Evolutionary conservation across 345 rosid genomes (phyloP).

Genomic region (Noccaea bulbosa): DNA sequence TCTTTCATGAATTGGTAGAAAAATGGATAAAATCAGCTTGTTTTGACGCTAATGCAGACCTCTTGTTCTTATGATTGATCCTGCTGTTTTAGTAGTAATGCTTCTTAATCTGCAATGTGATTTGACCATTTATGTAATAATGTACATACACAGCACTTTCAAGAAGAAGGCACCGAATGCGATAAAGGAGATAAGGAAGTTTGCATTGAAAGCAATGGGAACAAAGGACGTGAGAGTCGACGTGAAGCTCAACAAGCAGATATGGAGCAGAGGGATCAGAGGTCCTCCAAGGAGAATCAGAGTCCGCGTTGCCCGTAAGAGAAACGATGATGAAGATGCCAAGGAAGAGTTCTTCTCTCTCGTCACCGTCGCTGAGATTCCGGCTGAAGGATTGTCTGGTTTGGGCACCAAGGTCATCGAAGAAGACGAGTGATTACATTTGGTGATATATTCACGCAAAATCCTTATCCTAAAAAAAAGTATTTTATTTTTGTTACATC

Average conservation of each 20-base stretch:
- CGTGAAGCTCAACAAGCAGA: conserved; percentile 65
- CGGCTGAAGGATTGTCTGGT: conserved; percentile 56
- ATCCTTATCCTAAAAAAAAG: neutral
- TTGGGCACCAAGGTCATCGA: conserved; percentile 62
- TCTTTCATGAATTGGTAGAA: neutral
- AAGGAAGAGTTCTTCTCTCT: conserved; percentile 70
- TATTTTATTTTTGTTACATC: conserved; percentile 8
- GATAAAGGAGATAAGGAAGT: conserved; percentile 65
- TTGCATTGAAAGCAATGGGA: conserved; percentile 63
- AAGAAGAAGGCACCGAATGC: conserved; percentile 75
- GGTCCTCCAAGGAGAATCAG: conserved; percentile 66
- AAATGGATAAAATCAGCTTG: neutral
- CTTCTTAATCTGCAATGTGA: neutral
- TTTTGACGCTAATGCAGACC: neutral
- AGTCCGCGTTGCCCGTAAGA: conserved; percentile 61
- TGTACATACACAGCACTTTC: conserved; percentile 50
- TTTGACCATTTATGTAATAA: neutral
- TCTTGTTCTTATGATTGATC: neutral
- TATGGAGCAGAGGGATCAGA: conserved; percentile 67
- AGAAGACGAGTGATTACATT: conserved; percentile 52
- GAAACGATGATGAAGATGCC: conserved; percentile 67
- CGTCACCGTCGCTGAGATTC: conserved; percentile 60
- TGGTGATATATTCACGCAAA: conserved; percentile 1
- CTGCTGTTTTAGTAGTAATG: neutral
- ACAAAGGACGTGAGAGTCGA: conserved; percentile 69